Base-by-base conservation (phyloP, 345 rosid species). In the Eucalyptus regnans region DNA sequence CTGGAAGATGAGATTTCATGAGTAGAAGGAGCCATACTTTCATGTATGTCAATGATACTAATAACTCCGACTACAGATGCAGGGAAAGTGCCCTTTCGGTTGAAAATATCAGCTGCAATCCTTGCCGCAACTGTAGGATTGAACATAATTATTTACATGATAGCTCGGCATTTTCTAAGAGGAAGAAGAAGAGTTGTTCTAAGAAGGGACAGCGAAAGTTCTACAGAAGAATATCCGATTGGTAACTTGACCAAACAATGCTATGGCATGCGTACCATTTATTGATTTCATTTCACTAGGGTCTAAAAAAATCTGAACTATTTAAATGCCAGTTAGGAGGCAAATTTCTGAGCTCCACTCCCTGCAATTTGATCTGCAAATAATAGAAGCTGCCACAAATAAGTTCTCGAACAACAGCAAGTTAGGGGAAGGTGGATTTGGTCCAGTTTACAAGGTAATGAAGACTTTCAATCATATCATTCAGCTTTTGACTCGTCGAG, bases 341-440 rank as follows among this genome's bases (percentile, higher is more conserved):
- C 87, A 48, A 29, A 83, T 52, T n/a, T 56, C 87, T 15, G 89
- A 84, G n/a, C 87, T 83, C 11, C 87, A 88, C 20, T 43, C 79
- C 79, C 80, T n/a, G 31, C 89, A 84, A 58, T 88, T 88, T 48
- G 50, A 84, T n/a, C 58, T 88, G 54, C 49, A 3, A 12, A 60
- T 23, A 8, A 88, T 92, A 43, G 46, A 87, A 41, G 87, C 50
- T 13, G 96, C 96, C 43, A 94, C 95, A 13, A 49, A 90, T 20
- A 86, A 89, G 10, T 58, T 85, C 33, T 62, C 68, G 4, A 92
- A 93, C 52, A 91, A 92, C 8, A 93, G 92, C 52, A 93, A 92
- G 89, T 85, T 95, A 31, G 71, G 71, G 1, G 71, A 62, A 62
- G 71, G 71, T 29, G 37, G 71, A 66, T 66, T 66, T 15, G 20